phyloP scores from a whole-genome alignment of 1,139 yeast species.

The Hanseniaspora gamundiae region DNA sequence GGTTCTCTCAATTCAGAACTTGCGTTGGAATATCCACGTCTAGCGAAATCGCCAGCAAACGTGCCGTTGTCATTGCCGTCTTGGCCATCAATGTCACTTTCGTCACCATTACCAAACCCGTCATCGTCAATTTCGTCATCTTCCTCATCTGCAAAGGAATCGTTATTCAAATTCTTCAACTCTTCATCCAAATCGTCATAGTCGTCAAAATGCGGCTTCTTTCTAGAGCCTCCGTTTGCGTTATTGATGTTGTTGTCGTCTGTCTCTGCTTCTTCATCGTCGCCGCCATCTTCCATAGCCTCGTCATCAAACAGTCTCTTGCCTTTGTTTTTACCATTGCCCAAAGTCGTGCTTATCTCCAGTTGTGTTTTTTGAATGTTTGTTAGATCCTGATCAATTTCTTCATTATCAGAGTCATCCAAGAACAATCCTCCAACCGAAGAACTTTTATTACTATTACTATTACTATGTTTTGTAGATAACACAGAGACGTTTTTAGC shows the following conservation, averaged over 20 bases:
- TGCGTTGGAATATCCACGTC: neutral
- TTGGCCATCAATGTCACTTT: conserved; percentile 15
- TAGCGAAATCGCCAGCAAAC: no score
- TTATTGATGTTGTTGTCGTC: no score
- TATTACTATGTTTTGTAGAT: neutral
- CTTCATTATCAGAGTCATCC: neutral
- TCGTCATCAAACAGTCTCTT: neutral
- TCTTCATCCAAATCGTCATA: conserved; percentile 18
- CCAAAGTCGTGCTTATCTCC: neutral
- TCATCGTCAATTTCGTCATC: conserved; percentile 23
- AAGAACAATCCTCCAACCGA: neutral
- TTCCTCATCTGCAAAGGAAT: conserved; percentile 17
- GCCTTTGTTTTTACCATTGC: neutral
- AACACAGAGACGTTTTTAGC: neutral
- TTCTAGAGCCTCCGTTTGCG: no score
- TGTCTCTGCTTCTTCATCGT: neutral
- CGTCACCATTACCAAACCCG: conserved; percentile 22
- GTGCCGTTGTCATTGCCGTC: no score
- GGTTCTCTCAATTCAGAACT: conserved; percentile 24
- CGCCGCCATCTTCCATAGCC: neutral
- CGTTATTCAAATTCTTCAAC: conserved; percentile 13
- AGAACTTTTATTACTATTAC: no score
- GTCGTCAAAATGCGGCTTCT: conserved; percentile 17
- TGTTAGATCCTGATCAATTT: neutral
- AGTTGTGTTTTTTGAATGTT: neutral